Conservation (phyloP, 805 yeast genomes). For the Zygoascus biomembranicola region DNA sequence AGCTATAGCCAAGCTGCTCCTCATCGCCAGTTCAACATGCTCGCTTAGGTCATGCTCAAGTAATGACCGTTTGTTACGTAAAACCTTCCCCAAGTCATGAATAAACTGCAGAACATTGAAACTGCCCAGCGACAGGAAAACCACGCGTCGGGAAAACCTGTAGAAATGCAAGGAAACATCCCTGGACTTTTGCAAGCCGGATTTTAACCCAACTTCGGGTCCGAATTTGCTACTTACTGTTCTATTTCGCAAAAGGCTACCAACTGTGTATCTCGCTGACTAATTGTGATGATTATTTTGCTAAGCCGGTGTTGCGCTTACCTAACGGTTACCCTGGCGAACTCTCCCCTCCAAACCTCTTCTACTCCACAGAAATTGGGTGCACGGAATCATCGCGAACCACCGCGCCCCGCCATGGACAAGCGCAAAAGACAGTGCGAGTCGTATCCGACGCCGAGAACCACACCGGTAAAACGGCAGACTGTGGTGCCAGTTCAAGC, state of each 20-base stretch:
- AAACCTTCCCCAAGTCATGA: background rate
- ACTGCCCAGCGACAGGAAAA: background rate
- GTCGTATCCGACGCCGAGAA: background rate
- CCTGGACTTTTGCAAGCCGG: no score
- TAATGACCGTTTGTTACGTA: background rate
- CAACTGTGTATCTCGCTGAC: background rate
- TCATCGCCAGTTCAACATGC: background rate
- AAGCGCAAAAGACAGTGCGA: background rate
- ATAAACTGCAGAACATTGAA: background rate
- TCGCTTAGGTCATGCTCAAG: conserved; percentile 1
- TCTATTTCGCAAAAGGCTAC: background rate
- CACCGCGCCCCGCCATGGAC: background rate
- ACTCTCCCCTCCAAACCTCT: background rate
- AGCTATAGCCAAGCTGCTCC: background rate
- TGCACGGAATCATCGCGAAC: background rate
- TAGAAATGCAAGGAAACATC: no score
- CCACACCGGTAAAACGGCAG: background rate
- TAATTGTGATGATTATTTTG: background rate
- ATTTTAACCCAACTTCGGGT: background rate
- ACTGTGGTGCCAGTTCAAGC: background rate
- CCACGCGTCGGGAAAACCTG: background rate
- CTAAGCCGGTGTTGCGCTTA: background rate
- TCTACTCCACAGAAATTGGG: background rate
- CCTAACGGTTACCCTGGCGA: background rate
- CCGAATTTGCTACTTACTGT: background rate